phyloP scores from a whole-genome alignment of 129 eudicot species.

The Pittosporum tobira region DNA sequence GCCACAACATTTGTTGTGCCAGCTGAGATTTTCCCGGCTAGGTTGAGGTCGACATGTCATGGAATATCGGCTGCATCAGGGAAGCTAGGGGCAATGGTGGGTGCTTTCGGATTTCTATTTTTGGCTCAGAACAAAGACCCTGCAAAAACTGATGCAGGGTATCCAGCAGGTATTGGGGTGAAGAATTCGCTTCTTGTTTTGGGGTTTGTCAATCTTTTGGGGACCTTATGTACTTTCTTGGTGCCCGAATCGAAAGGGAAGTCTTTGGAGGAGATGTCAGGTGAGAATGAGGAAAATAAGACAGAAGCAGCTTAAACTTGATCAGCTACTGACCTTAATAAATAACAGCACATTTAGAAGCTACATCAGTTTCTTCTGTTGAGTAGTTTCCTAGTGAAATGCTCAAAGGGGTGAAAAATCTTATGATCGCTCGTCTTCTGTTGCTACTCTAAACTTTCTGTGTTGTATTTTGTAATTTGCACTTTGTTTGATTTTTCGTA shows the following conservation, averaged over 20 bases:
- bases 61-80: constrained; percentile 71
- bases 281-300: constrained; percentile 41
- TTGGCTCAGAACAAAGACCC: constrained; percentile 36
- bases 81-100: constrained; percentile 63
- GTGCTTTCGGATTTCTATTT: constrained; percentile 69
- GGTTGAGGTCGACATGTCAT: constrained; percentile 63
- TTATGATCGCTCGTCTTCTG: no score
- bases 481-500: no score
- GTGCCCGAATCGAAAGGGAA: no score
- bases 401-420: no score
- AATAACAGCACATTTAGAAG: no score
- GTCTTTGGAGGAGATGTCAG: constrained; percentile 64
- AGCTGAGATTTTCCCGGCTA: no score
- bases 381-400: no score
- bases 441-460: no score
- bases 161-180: constrained; percentile 50
- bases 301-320: constrained; percentile 6
- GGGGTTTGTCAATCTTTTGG: constrained; percentile 49
- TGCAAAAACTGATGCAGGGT: constrained; percentile 37
- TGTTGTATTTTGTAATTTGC: no score
- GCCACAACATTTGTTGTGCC: constrained; percentile 68
- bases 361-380: no score
- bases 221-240: constrained; percentile 46
- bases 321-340: no score
- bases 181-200: constrained; percentile 41